Evolutionary conservation across 1,284 basidiomycete genomes (phyloP).

Genomic region (Ganoderma resinaceum): DNA sequence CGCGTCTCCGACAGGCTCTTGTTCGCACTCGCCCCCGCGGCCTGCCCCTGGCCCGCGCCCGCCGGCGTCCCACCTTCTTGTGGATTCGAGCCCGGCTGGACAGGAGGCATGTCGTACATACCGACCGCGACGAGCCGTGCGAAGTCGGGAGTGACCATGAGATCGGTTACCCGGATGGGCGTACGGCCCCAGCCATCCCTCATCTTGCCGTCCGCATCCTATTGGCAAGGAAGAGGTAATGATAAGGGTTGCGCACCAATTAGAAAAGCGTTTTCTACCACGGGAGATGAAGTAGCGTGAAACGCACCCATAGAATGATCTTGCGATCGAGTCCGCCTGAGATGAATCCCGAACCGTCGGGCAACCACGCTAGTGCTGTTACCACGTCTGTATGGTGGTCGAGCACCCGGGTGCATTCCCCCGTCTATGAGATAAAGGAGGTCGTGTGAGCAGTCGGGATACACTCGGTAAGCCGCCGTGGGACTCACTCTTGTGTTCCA

Average conservation of each 20-base stretch:
- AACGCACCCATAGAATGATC: constrained; percentile 84
- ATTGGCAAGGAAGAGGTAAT: constrained; percentile 12
- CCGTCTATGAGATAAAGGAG: constrained; percentile 58
- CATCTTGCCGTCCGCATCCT: constrained; percentile 80
- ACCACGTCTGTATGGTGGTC: constrained; percentile 85
- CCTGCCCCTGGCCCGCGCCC: constrained; percentile 42
- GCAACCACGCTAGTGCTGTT: constrained; percentile 87
- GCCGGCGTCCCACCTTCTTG: constrained; percentile 38
- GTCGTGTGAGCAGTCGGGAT: constrained; percentile 9
- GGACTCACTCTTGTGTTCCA: constrained; percentile 84
- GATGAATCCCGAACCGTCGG: constrained; percentile 89
- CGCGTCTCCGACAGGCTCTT: constrained; percentile 59
- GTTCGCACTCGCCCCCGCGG: constrained; percentile 31
- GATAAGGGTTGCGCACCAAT: constrained; percentile 13
- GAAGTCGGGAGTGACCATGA: constrained; percentile 89
- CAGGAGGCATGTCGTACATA: constrained; percentile 52
- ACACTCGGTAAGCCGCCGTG: constrained; percentile 1
- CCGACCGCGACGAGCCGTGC: constrained; percentile 86
- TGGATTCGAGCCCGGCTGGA: constrained; percentile 26
- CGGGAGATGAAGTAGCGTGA: neutral
- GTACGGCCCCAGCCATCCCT: constrained; percentile 74
- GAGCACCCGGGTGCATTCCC: constrained; percentile 68
- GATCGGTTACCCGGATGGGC: constrained; percentile 89
- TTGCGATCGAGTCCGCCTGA: constrained; percentile 91
- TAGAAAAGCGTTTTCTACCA: neutral